Percentiles rank a stretch among this genome's conserved stretches.
Conservation (phyloP, 768 basidiomycete species). For the Termitomyces sp. region DNA sequence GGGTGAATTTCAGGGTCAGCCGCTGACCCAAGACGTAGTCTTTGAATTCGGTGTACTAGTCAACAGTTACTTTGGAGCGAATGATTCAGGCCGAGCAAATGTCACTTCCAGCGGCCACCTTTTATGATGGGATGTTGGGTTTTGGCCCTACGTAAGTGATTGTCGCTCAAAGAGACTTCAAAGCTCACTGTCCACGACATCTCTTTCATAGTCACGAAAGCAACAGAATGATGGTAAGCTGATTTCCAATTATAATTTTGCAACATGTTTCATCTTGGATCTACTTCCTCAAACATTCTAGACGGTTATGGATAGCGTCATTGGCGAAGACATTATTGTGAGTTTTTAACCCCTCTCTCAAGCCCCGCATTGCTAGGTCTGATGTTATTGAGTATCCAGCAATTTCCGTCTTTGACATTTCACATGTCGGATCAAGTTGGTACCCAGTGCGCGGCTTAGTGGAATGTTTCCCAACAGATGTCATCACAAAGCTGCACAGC, state of each 20-base stretch:
- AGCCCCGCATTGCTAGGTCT: too few species aligned
- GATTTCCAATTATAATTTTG: neutral
- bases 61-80: neutral
- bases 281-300: neutral
- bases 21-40: neutral
- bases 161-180: neutral
- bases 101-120: neutral
- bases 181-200: neutral
- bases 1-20: neutral
- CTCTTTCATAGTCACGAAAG: neutral
- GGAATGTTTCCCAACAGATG: too few species aligned
- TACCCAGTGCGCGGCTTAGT: too few species aligned
- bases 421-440: too few species aligned
- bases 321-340: neutral
- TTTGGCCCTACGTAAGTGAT: neutral
- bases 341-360: neutral
- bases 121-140: neutral
- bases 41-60: neutral
- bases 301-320: neutral
- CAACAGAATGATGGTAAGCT: neutral
- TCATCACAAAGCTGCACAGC: too few species aligned
- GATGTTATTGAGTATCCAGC: neutral
- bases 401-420: neutral
- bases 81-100: too few species aligned
- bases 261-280: neutral